A percentile compares a stretch with the other conserved stretches of the same genome.
phyloP scores from a whole-genome alignment of 2,329 filamentous ascomycete species.

The Xylariaceae sp. region DNA sequence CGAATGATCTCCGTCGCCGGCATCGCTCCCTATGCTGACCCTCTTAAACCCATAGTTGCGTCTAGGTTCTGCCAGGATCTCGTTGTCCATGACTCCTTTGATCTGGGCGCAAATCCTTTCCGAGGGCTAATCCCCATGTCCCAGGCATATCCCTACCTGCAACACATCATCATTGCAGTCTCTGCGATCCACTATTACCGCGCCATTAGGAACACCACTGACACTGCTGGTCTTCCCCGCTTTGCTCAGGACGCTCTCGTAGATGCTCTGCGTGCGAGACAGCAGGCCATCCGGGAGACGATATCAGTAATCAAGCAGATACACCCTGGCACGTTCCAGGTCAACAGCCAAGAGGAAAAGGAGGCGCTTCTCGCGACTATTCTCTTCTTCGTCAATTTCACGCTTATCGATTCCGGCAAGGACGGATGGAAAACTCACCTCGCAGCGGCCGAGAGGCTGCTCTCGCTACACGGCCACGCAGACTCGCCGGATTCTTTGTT shows the following conservation, averaged over 20 bases:
- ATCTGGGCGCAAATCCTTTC: conserved; percentile 41
- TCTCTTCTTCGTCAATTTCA: conserved; percentile 48
- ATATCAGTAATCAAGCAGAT: conserved; percentile 35
- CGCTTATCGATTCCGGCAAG: conserved; percentile 45
- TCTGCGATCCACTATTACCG: conserved; percentile 48
- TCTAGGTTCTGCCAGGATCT: conserved; percentile 48
- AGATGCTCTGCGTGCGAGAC: conserved; percentile 44
- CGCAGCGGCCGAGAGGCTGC: conserved; percentile 40
- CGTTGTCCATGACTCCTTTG: conserved; percentile 42
- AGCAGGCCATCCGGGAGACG: conserved; percentile 42
- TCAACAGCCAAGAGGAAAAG: conserved; percentile 36
- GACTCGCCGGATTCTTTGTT: conserved; percentile 5
- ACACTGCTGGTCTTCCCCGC: conserved; percentile 3
- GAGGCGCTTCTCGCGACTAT: conserved; percentile 45
- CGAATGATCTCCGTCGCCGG: not conserved
- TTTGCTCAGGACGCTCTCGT: conserved; percentile 36
- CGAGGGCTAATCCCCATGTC: conserved; percentile 45
- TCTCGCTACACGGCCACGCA: conserved; percentile 15
- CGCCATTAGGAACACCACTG: conserved; percentile 35
- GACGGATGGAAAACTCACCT: conserved; percentile 44
- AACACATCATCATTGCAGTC: conserved; percentile 45
- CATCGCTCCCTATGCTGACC: conserved; percentile 1
- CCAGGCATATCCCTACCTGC: conserved; percentile 40
- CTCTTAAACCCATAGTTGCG: conserved; percentile 19
- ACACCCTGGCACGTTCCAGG: not conserved